A percentile compares a stretch with the other conserved stretches of the same genome.
These are phyloP conservation scores for Hypoxylon fragiforme DNA, from an alignment of 495 filamentous ascomycete genomes.

Conservation along the genomic window DNA sequence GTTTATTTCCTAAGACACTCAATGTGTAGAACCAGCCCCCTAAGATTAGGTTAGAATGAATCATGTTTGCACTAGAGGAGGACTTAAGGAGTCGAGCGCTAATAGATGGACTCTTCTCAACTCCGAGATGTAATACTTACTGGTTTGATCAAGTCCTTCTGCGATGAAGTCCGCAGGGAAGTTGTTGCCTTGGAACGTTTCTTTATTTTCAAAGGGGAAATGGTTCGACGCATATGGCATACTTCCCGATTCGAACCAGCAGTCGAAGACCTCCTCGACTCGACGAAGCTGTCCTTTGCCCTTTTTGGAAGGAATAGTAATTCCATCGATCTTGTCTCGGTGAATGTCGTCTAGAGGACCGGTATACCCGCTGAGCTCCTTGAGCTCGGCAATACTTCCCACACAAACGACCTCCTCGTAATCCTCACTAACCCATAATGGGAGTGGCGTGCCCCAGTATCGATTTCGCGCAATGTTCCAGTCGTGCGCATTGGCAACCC, in stretches of 20 bases:
- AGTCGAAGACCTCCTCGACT: conserved; percentile 93
- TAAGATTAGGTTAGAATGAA: conserved; percentile 11
- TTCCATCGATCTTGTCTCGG: conserved; percentile 91
- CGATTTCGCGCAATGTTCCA: conserved; percentile 97
- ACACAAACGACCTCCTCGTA: conserved; percentile 83
- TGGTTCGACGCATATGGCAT: conserved; percentile 96
- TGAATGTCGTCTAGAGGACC: conserved; percentile 90
- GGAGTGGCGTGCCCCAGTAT: conserved; percentile 96
- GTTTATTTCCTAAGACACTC: conserved; percentile 84
- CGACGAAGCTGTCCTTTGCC: conserved; percentile 84
- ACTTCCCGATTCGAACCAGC: conserved; percentile 88
- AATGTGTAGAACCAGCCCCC: conserved; percentile 98
- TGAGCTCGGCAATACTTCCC: conserved; percentile 84
- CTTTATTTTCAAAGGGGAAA: conserved; percentile 92
- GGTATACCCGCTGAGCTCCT: conserved; percentile 79
- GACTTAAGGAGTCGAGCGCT: no score
- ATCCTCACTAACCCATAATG: conserved; percentile 90
- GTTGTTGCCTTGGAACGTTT: conserved; percentile 70
- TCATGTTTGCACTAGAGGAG: not conserved
- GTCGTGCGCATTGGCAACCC: conserved; percentile 90
- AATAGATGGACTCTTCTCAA: no score
- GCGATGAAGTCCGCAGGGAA: conserved; percentile 98
- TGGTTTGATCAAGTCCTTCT: conserved; percentile 86
- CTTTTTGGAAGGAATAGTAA: conserved; percentile 91
- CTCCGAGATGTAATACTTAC: no score